These are phyloP conservation scores for Coniochaeta prunicola DNA, from an alignment of 2,329 filamentous ascomycete genomes.

Conservation along the genomic window DNA sequence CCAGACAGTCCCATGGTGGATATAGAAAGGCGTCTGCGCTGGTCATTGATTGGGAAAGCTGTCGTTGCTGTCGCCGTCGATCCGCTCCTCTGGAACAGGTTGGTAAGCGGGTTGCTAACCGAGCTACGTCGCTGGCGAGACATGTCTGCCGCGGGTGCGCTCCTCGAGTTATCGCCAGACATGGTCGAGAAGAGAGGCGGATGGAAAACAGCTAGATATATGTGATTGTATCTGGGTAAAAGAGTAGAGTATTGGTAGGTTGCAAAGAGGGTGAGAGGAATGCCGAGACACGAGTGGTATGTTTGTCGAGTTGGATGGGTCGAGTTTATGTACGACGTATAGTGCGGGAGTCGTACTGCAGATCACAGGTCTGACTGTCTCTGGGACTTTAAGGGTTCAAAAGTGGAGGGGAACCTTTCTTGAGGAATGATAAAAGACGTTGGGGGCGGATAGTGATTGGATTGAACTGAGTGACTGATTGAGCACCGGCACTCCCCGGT, in stretches of 20 bases:
- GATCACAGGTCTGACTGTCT: background rate
- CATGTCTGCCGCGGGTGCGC: background rate
- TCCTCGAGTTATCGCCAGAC: conserved; percentile 4
- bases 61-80: conserved; percentile 38
- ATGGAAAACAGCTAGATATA: background rate
- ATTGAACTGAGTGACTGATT: background rate
- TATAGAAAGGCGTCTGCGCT: conserved; percentile 63
- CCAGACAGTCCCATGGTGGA: conserved; percentile 69
- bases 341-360: background rate
- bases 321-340: conserved; percentile 1
- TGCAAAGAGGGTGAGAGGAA: background rate
- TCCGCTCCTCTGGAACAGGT: conserved; percentile 51
- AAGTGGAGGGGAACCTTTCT: background rate
- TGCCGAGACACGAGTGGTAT: background rate
- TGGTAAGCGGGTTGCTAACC: conserved; percentile 49
- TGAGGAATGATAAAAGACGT: background rate
- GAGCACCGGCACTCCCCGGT: background rate
- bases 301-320: background rate
- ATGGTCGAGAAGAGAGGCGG: conserved; percentile 2
- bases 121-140: conserved; percentile 34
- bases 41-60: conserved; percentile 42
- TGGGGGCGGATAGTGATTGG: too few relatives aligned
- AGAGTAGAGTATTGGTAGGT: background rate
- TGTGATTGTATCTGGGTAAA: background rate
- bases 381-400: background rate